phyloP scores from a whole-genome alignment of 2,329 filamentous ascomycete genomes.

The Sporothrix euskadiensis region DNA sequence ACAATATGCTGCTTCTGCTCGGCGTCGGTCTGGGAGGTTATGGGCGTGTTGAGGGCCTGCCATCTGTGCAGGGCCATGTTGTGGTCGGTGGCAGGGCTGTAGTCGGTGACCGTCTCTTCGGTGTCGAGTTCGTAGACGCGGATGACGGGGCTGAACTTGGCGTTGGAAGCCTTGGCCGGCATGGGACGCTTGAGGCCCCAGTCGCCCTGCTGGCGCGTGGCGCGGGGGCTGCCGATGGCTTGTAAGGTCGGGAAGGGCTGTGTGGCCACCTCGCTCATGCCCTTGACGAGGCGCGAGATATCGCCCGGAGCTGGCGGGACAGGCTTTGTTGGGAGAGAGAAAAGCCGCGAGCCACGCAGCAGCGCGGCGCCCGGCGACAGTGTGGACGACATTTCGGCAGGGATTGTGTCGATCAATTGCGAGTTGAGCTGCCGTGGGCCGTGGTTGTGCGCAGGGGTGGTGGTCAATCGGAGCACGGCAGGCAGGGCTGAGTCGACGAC shows the following conservation, averaged over 20 bases:
- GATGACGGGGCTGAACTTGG: conserved; percentile 71
- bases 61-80: conserved; percentile 80
- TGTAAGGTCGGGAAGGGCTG: conserved; percentile 77
- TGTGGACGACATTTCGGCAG: conserved; percentile 36
- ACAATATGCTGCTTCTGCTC: conserved; percentile 34
- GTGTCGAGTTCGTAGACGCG: conserved; percentile 79
- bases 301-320: conserved; percentile 62
- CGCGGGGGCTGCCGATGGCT: conserved; percentile 73
- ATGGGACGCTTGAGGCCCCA: conserved; percentile 91
- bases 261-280: conserved; percentile 61
- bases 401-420: not conserved
- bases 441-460: not conserved
- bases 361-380: conserved; percentile 67
- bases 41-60: conserved; percentile 74
- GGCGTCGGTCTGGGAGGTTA: conserved; percentile 43
- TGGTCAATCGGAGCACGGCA: not conserved
- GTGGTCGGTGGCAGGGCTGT: conserved; percentile 78
- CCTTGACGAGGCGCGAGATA: conserved; percentile 41
- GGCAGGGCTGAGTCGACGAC: not conserved
- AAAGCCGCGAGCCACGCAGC: conserved; percentile 83
- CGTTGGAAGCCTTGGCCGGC: conserved; percentile 72
- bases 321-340: conserved; percentile 73
- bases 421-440: not conserved
- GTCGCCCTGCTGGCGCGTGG: conserved; percentile 75
- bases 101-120: conserved; percentile 86